Evolutionary conservation across 1,139 yeast genomes (phyloP), one percentile per base, ranked within the genome.

Genomic region (Nakaseomyces delphensis): DNA sequence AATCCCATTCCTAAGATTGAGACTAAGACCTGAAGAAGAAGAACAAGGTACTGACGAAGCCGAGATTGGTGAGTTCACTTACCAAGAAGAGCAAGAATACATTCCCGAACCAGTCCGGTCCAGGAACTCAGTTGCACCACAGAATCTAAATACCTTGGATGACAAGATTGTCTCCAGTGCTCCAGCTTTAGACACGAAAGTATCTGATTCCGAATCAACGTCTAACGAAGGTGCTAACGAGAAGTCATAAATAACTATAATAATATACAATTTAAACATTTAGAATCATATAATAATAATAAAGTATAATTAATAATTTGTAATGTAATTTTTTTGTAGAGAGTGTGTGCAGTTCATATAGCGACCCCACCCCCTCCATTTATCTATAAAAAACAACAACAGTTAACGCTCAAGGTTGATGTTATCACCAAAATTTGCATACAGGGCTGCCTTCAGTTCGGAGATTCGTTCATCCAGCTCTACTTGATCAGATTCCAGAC

Each of bases 21-120:
- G 97, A 70, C 74, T 87, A 63, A 76, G 79, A 52, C 87, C 84
- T 60, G 96, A 89, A 54, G 96, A 87, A 60, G 97, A 91, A 68
- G 76, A 80, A 54, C 60, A 79, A 54, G 98, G 97, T 51, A 83
- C 94, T 40, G 97, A 89, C 65, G 71, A 79, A 55, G 79, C 91
- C 30, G 86, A 85, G 70, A 84, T 86, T 53, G 93, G 95, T 56
- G 96, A 87, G 64, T 80, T 74, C 62, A 82, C 86, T 36, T 81
- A 79, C 66, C 74, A 73, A 56, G 83, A 78, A 50, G 77, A 76
- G 29, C 72, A 69, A 39, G 75, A 82, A 45, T 83, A 72, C 64
- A 77, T 82, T 41, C 77, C 86, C 52, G 87, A 83, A 66, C 91
- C 91, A 51, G 71, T 80, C 47, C 77, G 89, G 69, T 79, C 70